phyloP scores from a whole-genome alignment of 495 filamentous ascomycete genomes.

The Glarea lozoyensis region DNA sequence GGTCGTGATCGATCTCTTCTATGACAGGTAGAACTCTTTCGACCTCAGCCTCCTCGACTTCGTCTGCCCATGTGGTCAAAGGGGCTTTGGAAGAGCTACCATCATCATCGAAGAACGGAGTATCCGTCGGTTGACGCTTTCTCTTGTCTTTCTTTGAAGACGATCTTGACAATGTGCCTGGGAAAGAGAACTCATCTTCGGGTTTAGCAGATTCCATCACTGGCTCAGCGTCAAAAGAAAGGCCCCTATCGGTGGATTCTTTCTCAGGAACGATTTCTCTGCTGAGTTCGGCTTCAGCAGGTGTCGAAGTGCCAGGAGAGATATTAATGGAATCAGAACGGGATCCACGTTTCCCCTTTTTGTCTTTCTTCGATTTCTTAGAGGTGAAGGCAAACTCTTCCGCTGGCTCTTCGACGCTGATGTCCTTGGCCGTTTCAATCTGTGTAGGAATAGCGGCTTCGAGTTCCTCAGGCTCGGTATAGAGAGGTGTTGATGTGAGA shows the following conservation, averaged over 20 bases:
- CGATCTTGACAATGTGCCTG: constrained; percentile 16
- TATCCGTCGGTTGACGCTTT: constrained; percentile 20
- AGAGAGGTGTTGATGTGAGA: too few species aligned
- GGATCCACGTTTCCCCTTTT: not conserved
- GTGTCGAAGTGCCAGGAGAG: not conserved
- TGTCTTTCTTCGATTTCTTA: constrained; percentile 21
- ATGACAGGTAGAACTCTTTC: constrained; percentile 16
- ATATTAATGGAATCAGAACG: not conserved
- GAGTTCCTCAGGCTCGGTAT: too few species aligned
- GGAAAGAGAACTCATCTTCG: constrained; percentile 13
- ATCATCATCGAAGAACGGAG: not conserved
- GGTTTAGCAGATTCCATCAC: not conserved
- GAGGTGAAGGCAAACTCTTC: constrained; percentile 15
- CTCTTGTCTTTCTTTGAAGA: constrained; percentile 22
- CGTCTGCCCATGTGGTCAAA: constrained; percentile 19
- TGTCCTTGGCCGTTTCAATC: not conserved
- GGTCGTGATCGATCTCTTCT: constrained; percentile 19
- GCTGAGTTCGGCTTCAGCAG: not conserved
- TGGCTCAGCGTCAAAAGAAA: too few species aligned
- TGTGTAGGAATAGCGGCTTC: too few species aligned
- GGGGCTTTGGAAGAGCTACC: not conserved
- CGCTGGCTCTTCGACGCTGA: not conserved
- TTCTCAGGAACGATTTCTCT: not conserved
- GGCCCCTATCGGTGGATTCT: not conserved
- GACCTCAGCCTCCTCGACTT: constrained; percentile 19